Evolutionary conservation across 2,329 filamentous ascomycete genomes (phyloP).

Genomic region (Penicillium sp.): DNA sequence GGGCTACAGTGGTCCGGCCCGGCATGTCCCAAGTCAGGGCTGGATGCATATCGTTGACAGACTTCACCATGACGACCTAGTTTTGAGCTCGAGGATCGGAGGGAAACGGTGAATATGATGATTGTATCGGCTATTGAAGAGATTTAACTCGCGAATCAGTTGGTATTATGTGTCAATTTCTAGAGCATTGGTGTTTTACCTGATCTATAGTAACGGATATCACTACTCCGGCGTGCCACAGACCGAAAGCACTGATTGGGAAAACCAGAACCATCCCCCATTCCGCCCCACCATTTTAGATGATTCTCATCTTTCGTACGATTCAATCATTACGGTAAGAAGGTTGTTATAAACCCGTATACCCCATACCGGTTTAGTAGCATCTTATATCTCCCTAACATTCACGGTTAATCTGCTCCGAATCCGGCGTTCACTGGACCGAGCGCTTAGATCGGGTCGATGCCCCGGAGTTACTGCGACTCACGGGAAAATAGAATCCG

Average conservation of each 20-base stretch:
- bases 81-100: not conserved
- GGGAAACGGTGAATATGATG: not conserved
- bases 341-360: not conserved
- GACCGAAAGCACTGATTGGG: constrained; percentile 36
- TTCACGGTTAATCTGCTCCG: constrained; percentile 22
- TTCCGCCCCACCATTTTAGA: constrained; percentile 24
- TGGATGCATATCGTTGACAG: constrained; percentile 20
- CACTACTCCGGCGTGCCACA: constrained; percentile 21
- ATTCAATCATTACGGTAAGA: constrained; percentile 3
- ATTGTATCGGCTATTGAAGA: not conserved
- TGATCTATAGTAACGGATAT: constrained; percentile 1
- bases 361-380: not conserved
- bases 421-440: constrained; percentile 26
- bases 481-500: constrained; percentile 40
- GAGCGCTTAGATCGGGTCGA: constrained; percentile 16
- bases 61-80: constrained; percentile 23
- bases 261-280: constrained; percentile 24
- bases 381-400: not conserved
- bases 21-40: constrained; percentile 10
- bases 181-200: not conserved
- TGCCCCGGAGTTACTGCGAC: constrained; percentile 12
- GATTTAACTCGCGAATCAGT: not conserved
- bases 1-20: constrained; percentile 34
- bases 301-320: constrained; percentile 9
- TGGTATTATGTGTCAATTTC: not conserved